Percentiles rank a stretch among this genome's conserved stretches.
Conservation (phyloP, 2,329 filamentous ascomycete genomes). For the Daldinia eschscholtzii region DNA sequence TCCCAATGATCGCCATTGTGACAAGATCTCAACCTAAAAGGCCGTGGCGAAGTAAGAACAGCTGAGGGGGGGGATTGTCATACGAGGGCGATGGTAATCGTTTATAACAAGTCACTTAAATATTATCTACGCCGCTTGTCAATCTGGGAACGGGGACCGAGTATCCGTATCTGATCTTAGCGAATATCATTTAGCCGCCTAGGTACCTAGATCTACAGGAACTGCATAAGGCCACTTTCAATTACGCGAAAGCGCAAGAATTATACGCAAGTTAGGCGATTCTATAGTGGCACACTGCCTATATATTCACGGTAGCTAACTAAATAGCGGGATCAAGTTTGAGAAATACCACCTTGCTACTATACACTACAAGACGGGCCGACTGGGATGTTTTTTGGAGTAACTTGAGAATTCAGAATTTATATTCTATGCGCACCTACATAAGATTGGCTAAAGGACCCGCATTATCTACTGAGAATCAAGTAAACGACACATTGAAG, state of each 20-base stretch:
- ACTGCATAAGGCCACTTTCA: not conserved
- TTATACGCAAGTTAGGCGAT: not conserved
- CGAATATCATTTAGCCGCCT: slow-evolving; percentile 35
- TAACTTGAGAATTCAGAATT: not conserved
- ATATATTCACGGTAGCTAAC: not conserved
- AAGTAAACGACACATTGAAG: no score
- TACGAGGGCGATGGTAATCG: not conserved
- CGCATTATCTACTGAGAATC: no score
- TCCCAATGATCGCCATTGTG: slow-evolving; percentile 53
- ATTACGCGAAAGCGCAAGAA: not conserved
- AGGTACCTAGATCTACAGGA: not conserved
- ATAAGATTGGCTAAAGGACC: no score
- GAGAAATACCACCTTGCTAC: not conserved
- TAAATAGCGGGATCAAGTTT: not conserved
- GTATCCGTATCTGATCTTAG: slow-evolving; percentile 38
- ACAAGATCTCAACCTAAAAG: not conserved
- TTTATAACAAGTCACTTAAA: slow-evolving; percentile 2
- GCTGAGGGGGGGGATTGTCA: not conserved
- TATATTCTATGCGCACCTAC: no score
- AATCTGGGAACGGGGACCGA: slow-evolving; percentile 30
- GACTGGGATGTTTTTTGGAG: not conserved
- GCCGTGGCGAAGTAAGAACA: no score
- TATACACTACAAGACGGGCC: not conserved
- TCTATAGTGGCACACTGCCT: not conserved
- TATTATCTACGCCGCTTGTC: not conserved